A percentile compares a stretch with the other conserved stretches of the same genome.
Evolutionary conservation across 2,329 filamentous ascomycete species (phyloP).

Genomic region (Curvularia sp.): DNA sequence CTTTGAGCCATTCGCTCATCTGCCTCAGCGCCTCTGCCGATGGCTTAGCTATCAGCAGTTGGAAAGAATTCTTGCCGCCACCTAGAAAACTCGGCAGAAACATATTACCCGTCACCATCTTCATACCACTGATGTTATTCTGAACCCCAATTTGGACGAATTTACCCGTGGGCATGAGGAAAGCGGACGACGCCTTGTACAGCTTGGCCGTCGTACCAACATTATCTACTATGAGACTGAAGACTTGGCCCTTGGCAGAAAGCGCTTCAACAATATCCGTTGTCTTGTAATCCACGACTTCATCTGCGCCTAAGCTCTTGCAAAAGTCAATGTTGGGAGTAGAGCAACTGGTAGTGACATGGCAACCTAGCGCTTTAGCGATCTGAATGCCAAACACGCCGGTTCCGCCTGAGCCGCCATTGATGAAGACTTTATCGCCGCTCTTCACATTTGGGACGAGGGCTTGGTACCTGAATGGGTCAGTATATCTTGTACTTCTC

Average conservation of each 20-base stretch:
- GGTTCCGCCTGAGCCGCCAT: conserved; percentile 69
- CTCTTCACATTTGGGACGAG: conserved; percentile 49
- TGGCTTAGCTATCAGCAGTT: conserved; percentile 50
- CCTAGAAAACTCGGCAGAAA: conserved; percentile 58
- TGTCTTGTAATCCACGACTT: conserved; percentile 67
- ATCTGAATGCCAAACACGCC: conserved; percentile 69
- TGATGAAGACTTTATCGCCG: conserved; percentile 66
- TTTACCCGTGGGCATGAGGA: conserved; percentile 57
- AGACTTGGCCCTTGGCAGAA: conserved; percentile 58
- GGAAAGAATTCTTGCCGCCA: conserved; percentile 58
- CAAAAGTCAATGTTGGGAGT: conserved; percentile 64
- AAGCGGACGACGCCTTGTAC: conserved; percentile 62
- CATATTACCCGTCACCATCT: conserved; percentile 48
- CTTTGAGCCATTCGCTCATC: conserved; percentile 63
- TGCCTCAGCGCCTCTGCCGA: conserved; percentile 56
- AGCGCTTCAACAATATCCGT: conserved; percentile 58
- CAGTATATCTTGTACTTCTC: neutral
- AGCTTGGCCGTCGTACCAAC: conserved; percentile 60
- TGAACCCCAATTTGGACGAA: conserved; percentile 52
- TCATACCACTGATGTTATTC: conserved; percentile 31
- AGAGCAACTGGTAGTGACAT: conserved; percentile 67
- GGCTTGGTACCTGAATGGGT: conserved; percentile 35
- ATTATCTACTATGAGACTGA: conserved; percentile 65
- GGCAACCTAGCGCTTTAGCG: conserved; percentile 66
- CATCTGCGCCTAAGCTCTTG: conserved; percentile 66